Percentiles rank a stretch among this genome's conserved stretches.
phyloP scores from a whole-genome alignment of 2,329 filamentous ascomycete genomes.

The Knufia petricola region DNA sequence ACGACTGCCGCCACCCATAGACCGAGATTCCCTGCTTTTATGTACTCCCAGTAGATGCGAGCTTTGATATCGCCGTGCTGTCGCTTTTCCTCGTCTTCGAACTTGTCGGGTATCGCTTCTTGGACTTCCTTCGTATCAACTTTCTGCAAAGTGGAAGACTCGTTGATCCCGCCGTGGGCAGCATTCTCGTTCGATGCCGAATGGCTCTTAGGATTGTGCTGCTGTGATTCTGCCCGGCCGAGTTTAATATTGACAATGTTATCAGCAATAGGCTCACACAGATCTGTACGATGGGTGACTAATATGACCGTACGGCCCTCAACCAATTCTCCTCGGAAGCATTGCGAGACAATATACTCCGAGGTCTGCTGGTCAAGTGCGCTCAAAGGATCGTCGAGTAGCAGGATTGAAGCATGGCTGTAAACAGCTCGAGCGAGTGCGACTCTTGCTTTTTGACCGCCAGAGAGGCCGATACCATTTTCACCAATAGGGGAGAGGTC shows the following conservation, averaged over 20 bases:
- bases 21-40: constrained; percentile 65
- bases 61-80: constrained; percentile 66
- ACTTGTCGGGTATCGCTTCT: constrained; percentile 58
- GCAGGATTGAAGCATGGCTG: constrained; percentile 43
- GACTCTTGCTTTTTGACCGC: constrained; percentile 52
- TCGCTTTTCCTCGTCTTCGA: constrained; percentile 68
- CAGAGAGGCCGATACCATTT: constrained; percentile 52
- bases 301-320: constrained; percentile 47
- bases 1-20: constrained; percentile 64
- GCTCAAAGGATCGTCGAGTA: constrained; percentile 52
- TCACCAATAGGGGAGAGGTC: constrained; percentile 54
- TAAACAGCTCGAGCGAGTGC: constrained; percentile 54
- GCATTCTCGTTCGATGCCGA: neutral
- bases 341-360: constrained; percentile 49
- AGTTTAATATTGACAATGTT: constrained; percentile 63
- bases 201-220: constrained; percentile 13
- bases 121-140: constrained; percentile 34
- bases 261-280: constrained; percentile 62
- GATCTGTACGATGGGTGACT: constrained; percentile 57
- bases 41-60: constrained; percentile 73
- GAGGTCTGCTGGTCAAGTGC: constrained; percentile 57
- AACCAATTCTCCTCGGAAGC: constrained; percentile 47
- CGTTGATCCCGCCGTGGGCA: neutral
- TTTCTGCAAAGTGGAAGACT: constrained; percentile 10
- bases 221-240: constrained; percentile 41